Percentiles rank a stretch among this genome's conserved stretches.
phyloP scores from a whole-genome alignment of 306 rosid genomes.

The Luffa acutangula region DNA sequence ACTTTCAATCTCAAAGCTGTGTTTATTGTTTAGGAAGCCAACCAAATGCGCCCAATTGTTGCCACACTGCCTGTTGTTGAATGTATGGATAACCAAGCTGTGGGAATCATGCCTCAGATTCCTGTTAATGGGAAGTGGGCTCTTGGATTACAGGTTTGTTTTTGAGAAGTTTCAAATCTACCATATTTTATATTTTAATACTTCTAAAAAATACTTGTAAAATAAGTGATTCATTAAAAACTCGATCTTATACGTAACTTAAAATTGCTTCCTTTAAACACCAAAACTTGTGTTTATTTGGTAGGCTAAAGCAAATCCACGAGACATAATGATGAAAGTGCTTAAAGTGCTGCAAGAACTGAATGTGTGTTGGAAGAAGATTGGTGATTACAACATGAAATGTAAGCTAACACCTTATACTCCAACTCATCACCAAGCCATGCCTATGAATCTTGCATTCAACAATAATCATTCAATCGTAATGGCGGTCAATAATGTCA shows the following conservation, averaged over 20 bases:
- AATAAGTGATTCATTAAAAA: too few species aligned
- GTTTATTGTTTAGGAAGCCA: constrained; percentile 36
- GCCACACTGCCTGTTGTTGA: constrained; percentile 36
- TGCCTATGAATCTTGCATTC: constrained; percentile 37
- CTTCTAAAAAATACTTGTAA: neutral
- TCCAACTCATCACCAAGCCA: constrained; percentile 42
- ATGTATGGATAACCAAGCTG: constrained; percentile 53
- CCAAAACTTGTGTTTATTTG: neutral
- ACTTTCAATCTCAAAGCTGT: neutral
- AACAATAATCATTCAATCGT: constrained; percentile 35
- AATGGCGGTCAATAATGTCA: constrained; percentile 41
- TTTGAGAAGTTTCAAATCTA: neutral
- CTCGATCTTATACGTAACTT: too few species aligned
- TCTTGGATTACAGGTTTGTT: constrained; percentile 90
- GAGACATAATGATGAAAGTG: constrained; percentile 92
- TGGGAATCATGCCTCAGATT: constrained; percentile 46
- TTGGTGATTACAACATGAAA: constrained; percentile 95
- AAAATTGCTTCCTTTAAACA: too few species aligned
- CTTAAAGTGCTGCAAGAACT: constrained; percentile 85
- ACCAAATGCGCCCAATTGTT: constrained; percentile 38
- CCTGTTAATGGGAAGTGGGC: constrained; percentile 95
- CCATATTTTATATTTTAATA: too few species aligned
- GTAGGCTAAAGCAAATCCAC: constrained; percentile 86
- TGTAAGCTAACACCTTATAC: constrained; percentile 58
- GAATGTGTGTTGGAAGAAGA: constrained; percentile 86